These are phyloP conservation scores for Russula vinacea DNA, from an alignment of 768 basidiomycete genomes.

Conservation along the genomic window DNA sequence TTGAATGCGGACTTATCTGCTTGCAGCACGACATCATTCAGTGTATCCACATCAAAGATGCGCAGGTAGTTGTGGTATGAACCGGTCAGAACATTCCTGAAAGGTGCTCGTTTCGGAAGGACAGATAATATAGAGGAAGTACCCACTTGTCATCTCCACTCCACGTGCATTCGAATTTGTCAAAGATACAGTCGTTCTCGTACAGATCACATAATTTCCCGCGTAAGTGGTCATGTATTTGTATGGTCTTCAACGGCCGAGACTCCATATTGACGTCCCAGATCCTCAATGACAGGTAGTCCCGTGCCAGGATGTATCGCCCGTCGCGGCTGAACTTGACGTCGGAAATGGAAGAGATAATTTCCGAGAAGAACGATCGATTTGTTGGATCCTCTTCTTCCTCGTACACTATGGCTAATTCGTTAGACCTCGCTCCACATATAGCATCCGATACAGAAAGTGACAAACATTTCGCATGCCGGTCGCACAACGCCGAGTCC, in stretches of 20 bases:
- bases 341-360: conserved; percentile 98
- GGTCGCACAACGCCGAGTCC: conserved; percentile 93
- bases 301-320: conserved; percentile 92
- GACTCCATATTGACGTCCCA: conserved; percentile 99
- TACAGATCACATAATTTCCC: conserved; percentile 98
- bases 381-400: conserved; percentile 98
- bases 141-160: conserved; percentile 93
- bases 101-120: not conserved
- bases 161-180: conserved; percentile 99
- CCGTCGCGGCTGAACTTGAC: conserved; percentile 99
- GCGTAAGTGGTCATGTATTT: conserved; percentile 96
- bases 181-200: conserved; percentile 99
- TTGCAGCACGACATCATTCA: conserved; percentile 89
- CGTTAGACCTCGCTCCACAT: conserved; percentile 23
- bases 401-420: conserved; percentile 72
- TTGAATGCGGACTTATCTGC: conserved; percentile 99
- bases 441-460: conserved; percentile 10
- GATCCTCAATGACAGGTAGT: conserved; percentile 97
- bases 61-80: conserved; percentile 99
- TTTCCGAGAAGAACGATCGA: conserved; percentile 99
- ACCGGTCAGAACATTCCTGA: conserved; percentile 93
- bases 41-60: conserved; percentile 88
- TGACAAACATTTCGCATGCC: conserved; percentile 87
- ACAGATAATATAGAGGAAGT: conserved; percentile 31
- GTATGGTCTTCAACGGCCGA: conserved; percentile 93